phyloP scores from a whole-genome alignment of 2,329 filamentous ascomycete species.

The Colletotrichum sublineola region DNA sequence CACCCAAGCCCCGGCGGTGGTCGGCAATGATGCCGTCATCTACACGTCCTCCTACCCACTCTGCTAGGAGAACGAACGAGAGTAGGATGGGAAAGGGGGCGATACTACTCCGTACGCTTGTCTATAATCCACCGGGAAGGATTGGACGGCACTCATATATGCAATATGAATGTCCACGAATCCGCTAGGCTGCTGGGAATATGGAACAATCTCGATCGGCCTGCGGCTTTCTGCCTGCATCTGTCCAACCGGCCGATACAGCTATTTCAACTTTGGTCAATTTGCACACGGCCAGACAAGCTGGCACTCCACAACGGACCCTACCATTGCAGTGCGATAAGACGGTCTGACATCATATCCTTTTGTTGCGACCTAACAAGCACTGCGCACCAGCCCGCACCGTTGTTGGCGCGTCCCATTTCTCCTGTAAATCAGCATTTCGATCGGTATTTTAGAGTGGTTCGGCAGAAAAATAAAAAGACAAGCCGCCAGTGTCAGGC shows the following conservation, averaged over 20 bases:
- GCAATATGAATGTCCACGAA: not conserved
- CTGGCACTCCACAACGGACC: not conserved
- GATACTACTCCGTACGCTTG: not conserved
- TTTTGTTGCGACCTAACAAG: not conserved
- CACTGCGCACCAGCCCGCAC: not conserved
- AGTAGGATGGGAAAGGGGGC: not conserved
- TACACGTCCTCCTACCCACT: constrained; percentile 25
- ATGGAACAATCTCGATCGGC: not conserved
- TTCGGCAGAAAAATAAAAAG: not conserved
- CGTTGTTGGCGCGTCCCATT: not conserved
- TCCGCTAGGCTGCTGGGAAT: not conserved
- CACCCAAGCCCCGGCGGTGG: not conserved
- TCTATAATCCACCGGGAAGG: constrained; percentile 5
- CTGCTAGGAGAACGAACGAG: not conserved
- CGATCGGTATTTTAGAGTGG: not conserved
- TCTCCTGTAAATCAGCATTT: not conserved
- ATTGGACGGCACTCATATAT: not conserved
- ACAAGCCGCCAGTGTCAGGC: not conserved
- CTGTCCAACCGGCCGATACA: not conserved
- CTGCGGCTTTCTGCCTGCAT: not conserved
- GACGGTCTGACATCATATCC: not conserved
- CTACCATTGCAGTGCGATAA: not conserved
- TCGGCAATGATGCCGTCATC: constrained; percentile 28
- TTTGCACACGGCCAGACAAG: not conserved
- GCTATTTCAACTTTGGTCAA: not conserved